Conservation (phyloP, 2,329 filamentous ascomycete species). For the Pyrenophora graminea region DNA sequence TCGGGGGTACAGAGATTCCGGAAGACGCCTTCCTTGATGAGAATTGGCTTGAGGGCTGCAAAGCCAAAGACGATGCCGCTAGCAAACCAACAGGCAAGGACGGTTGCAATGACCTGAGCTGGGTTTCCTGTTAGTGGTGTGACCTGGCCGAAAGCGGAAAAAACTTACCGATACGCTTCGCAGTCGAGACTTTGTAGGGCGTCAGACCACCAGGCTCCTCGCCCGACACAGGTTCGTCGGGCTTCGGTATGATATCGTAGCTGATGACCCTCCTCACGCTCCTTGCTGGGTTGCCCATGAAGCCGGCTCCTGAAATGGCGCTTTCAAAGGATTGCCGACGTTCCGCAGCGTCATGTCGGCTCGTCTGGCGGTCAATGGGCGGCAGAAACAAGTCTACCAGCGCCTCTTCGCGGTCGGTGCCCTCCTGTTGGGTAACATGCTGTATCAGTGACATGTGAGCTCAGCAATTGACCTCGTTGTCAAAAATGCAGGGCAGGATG, state of each 20-base stretch:
- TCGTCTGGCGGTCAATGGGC: conserved; percentile 39
- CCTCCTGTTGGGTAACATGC: conserved; percentile 57
- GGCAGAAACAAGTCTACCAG: conserved; percentile 43
- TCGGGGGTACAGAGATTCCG: conserved; percentile 41
- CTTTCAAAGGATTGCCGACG: conserved; percentile 40
- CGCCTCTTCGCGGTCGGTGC: conserved; percentile 52
- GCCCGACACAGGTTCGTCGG: conserved; percentile 37
- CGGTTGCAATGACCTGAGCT: conserved; percentile 43
- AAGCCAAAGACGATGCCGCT: conserved; percentile 50
- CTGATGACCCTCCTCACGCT: conserved; percentile 49
- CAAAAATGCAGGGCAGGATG: conserved; percentile 14
- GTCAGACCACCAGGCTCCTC: conserved; percentile 52
- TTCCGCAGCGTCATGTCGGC: conserved; percentile 35
- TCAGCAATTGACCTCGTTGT: conserved; percentile 13
- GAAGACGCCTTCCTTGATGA: conserved; percentile 47
- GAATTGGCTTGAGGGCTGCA: conserved; percentile 48
- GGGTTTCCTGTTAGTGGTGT: conserved; percentile 12
- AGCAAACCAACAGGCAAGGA: conserved; percentile 47
- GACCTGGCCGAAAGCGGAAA: not conserved
- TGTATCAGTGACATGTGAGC: conserved; percentile 56
- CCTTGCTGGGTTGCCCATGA: conserved; percentile 28
- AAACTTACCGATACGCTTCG: conserved; percentile 40
- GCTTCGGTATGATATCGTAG: conserved; percentile 54
- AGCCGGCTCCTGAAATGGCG: conserved; percentile 26
- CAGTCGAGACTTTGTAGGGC: conserved; percentile 54